Evolutionary conservation across 169 alveolate species (phyloP).

Genomic region (Babesia gibsoni): DNA sequence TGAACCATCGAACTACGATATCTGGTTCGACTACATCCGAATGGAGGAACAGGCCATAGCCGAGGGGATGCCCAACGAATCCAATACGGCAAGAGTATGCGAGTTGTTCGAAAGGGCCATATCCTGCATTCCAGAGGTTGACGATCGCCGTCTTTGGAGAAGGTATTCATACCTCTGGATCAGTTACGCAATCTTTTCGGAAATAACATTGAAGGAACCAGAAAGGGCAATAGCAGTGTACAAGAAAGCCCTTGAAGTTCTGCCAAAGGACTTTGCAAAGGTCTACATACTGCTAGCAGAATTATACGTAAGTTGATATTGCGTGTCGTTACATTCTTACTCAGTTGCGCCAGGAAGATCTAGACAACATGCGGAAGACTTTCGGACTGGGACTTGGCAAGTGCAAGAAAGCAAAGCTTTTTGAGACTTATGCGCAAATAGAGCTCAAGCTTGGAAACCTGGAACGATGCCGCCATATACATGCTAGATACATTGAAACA

Average conservation of each 20-base stretch:
- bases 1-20: conserved; percentile 89
- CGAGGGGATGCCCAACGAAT: conserved; percentile 42
- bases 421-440: conserved; percentile 88
- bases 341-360: conserved; percentile 74
- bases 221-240: conserved; percentile 87
- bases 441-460: conserved; percentile 93
- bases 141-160: conserved; percentile 89
- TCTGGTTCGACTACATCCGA: conserved; percentile 94
- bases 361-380: conserved; percentile 87
- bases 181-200: conserved; percentile 93
- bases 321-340: not conserved
- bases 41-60: conserved; percentile 89
- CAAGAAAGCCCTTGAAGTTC: conserved; percentile 80
- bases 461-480: conserved; percentile 90
- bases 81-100: conserved; percentile 72
- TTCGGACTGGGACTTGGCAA: conserved; percentile 92
- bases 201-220: conserved; percentile 78
- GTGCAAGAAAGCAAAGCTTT: conserved; percentile 88
- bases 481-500: conserved; percentile 88
- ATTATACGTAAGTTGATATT: conserved; percentile 67
- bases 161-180: conserved; percentile 94
- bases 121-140: conserved; percentile 87
- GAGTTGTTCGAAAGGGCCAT: conserved; percentile 92
- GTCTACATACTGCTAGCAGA: conserved; percentile 89
- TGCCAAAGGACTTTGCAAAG: conserved; percentile 92